Conservation (phyloP, 129 eudicot genomes). For the Silybum marianum region DNA sequence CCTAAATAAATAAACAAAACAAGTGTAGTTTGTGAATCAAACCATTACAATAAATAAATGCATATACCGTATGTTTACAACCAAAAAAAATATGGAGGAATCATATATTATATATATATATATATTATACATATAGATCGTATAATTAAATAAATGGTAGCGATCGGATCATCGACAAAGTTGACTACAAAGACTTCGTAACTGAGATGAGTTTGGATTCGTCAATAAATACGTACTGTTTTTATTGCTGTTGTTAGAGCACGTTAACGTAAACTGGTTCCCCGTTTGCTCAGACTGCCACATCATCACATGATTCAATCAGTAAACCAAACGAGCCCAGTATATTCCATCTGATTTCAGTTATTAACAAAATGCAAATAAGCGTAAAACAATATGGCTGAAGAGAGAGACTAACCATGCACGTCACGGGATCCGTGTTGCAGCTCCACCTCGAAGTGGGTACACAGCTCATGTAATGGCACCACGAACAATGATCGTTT, state of each 20-base stretch:
- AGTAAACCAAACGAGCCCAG: background rate
- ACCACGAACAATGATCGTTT: constrained; percentile 88
- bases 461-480: constrained; percentile 91
- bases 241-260: constrained; percentile 61
- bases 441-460: constrained; percentile 93
- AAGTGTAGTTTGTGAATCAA: background rate
- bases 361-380: background rate
- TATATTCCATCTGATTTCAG: background rate
- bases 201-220: constrained; percentile 56
- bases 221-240: constrained; percentile 49
- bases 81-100: constrained; percentile 2
- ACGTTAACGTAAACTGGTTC: constrained; percentile 59
- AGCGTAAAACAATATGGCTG: background rate
- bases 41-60: constrained; percentile 9
- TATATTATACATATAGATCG: constrained; percentile 4
- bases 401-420: constrained; percentile 51
- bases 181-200: constrained; percentile 70
- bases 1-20: background rate
- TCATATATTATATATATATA: background rate
- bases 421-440: constrained; percentile 48
- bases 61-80: background rate
- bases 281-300: constrained; percentile 78
- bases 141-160: constrained; percentile 18
- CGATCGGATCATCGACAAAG: constrained; percentile 55
- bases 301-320: constrained; percentile 2